Conservation (phyloP, 2,329 filamentous ascomycete genomes). For the Cordyceps fumosorosea region DNA sequence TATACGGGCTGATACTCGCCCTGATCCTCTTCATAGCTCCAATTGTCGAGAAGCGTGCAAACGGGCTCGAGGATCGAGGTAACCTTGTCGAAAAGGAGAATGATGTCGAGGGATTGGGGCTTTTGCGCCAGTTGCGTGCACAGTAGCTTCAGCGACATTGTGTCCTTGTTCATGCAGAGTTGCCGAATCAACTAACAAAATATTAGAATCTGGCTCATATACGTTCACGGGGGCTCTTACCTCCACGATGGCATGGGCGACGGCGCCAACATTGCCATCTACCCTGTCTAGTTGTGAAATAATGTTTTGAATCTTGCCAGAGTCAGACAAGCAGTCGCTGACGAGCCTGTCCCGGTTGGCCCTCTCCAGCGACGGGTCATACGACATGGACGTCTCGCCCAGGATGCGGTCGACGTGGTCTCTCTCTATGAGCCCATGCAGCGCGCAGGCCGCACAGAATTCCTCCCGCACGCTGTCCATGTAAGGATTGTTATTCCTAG, state of each 20-base stretch:
- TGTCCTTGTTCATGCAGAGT: conserved; percentile 67
- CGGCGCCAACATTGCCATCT: conserved; percentile 85
- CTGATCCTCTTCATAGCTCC: conserved; percentile 78
- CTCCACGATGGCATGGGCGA: conserved; percentile 70
- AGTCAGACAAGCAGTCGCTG: conserved; percentile 68
- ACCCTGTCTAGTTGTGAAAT: conserved; percentile 80
- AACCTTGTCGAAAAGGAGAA: conserved; percentile 68
- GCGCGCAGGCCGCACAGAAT: conserved; percentile 83
- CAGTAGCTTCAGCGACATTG: conserved; percentile 69
- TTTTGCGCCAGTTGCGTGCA: conserved; percentile 69
- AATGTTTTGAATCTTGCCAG: conserved; percentile 66
- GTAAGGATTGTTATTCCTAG: conserved; percentile 50
- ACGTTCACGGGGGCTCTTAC: conserved; percentile 31
- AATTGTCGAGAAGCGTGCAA: conserved; percentile 69
- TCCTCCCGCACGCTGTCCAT: conserved; percentile 58
- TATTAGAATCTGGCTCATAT: conserved; percentile 2
- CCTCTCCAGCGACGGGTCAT: conserved; percentile 64
- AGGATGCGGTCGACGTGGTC: conserved; percentile 72
- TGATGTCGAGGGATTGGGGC: conserved; percentile 64
- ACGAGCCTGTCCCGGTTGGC: conserved; percentile 75
- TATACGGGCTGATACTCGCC: conserved; percentile 80
- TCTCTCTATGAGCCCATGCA: conserved; percentile 78
- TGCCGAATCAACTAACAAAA: conserved; percentile 57
- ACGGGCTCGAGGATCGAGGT: conserved; percentile 64
- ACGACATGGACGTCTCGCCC: conserved; percentile 77